Evolutionary conservation across 306 rosid species (phyloP).

Genomic region (Gynostemma pentaphyllum): DNA sequence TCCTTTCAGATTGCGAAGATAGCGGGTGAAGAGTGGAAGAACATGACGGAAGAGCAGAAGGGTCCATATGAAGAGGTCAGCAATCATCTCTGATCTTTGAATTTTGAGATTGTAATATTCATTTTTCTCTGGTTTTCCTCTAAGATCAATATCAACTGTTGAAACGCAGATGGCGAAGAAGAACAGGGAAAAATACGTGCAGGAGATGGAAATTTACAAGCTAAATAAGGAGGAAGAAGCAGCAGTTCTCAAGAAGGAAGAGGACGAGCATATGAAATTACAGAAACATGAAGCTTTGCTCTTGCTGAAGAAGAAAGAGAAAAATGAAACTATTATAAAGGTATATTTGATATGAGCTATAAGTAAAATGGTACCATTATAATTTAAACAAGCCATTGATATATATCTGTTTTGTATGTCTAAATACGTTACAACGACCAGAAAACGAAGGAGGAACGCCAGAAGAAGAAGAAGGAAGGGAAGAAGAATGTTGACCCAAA

Average conservation of each 20-base stretch:
- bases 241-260: conserved; percentile 49
- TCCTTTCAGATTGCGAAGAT: conserved; percentile 49
- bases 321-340: conserved; percentile 70
- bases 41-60: conserved; percentile 49
- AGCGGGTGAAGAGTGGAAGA: conserved; percentile 82
- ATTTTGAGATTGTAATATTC: too few relatives aligned
- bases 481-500: conserved; percentile 57
- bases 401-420: neutral
- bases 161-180: conserved; percentile 53
- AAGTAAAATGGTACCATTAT: neutral
- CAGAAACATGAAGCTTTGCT: conserved; percentile 81
- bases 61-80: conserved; percentile 76
- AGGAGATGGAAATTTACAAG: conserved; percentile 70
- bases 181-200: conserved; percentile 58
- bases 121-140: neutral
- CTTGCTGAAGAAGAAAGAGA: conserved; percentile 83
- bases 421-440: conserved; percentile 5
- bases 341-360: conserved; percentile 20
- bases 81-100: neutral
- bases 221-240: conserved; percentile 69
- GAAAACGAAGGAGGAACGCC: conserved; percentile 54
- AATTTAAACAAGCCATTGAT: neutral
- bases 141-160: neutral
- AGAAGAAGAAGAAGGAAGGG: conserved; percentile 65
- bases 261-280: conserved; percentile 65